These are phyloP conservation scores for Myxozyma lipomycoides DNA, from an alignment of 805 yeast genomes.

Conservation along the genomic window DNA sequence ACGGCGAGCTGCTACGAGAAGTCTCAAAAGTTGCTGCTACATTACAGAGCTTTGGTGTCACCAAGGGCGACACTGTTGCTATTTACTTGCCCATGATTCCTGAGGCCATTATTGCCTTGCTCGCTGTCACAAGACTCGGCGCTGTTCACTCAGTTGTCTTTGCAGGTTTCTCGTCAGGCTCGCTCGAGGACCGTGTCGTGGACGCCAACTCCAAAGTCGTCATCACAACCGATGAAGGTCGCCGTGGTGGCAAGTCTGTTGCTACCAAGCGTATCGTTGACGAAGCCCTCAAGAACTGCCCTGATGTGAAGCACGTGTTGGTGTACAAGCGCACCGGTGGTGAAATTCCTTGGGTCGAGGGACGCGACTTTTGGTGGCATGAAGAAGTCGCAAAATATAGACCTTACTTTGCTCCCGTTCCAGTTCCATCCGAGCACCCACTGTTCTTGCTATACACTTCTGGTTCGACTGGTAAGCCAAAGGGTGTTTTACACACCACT, in stretches of 20 bases:
- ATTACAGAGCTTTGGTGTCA: constrained; percentile 77
- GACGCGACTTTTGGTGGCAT: constrained; percentile 95
- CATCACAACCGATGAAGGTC: constrained; percentile 92
- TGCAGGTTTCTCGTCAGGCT: constrained; percentile 94
- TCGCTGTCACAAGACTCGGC: constrained; percentile 90
- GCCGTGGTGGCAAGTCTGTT: constrained; percentile 91
- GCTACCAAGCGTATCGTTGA: constrained; percentile 92
- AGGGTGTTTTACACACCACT: constrained; percentile 93
- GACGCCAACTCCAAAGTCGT: constrained; percentile 84
- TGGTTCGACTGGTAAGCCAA: constrained; percentile 97
- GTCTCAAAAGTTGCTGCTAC: constrained; percentile 86
- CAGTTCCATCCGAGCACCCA: constrained; percentile 91
- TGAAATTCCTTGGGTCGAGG: constrained; percentile 63
- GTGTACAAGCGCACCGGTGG: constrained; percentile 84
- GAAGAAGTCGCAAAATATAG: constrained; percentile 79
- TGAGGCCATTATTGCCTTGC: constrained; percentile 88
- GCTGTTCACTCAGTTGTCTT: constrained; percentile 94
- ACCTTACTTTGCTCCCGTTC: constrained; percentile 78
- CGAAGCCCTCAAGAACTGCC: constrained; percentile 77
- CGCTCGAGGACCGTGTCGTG: constrained; percentile 81
- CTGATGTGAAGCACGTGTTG: constrained; percentile 69
- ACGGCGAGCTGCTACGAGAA: constrained; percentile 77
- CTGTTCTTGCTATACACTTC: constrained; percentile 92
- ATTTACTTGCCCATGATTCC: constrained; percentile 97
- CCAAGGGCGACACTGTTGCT: constrained; percentile 94